phyloP scores from a whole-genome alignment of 1,284 basidiomycete genomes.

The Boletus mariae region DNA sequence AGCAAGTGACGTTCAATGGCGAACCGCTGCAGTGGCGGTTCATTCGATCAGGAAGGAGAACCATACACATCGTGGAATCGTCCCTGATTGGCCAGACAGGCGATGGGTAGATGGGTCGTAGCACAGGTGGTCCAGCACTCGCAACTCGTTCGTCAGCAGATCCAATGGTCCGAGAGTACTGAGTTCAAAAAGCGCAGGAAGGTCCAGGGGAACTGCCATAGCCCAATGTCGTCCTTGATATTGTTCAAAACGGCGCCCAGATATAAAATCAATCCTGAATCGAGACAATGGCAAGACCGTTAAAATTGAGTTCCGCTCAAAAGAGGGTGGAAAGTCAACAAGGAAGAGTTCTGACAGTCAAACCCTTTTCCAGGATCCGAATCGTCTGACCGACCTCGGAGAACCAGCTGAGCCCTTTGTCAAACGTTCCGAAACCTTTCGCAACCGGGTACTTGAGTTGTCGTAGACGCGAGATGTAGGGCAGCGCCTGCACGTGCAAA shows the following conservation, averaged over 20 bases:
- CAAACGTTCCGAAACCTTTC: constrained; percentile 36
- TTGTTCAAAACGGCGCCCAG: too few species aligned
- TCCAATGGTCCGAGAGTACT: too few species aligned
- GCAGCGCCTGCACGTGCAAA: constrained; percentile 72
- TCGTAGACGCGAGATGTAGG: constrained; percentile 48
- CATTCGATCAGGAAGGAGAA: too few species aligned
- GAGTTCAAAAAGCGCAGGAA: too few species aligned
- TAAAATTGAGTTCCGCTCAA: not conserved
- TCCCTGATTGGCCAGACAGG: too few species aligned
- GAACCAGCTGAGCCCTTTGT: constrained; percentile 80
- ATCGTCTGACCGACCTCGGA: constrained; percentile 61
- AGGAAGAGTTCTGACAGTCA: constrained; percentile 49
- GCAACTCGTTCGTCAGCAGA: too few species aligned
- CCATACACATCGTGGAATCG: too few species aligned
- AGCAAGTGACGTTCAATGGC: too few species aligned
- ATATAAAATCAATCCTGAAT: not conserved
- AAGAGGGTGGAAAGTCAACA: constrained; percentile 38
- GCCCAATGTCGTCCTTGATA: not conserved
- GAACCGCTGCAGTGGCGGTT: too few species aligned
- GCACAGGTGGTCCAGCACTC: too few species aligned
- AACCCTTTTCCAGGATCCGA: constrained; percentile 55
- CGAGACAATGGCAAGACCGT: not conserved
- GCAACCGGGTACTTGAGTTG: constrained; percentile 59
- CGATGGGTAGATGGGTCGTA: too few species aligned
- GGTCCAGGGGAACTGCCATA: not conserved